Evolutionary conservation across 306 rosid species (phyloP).

Genomic region (Quercus robur): DNA sequence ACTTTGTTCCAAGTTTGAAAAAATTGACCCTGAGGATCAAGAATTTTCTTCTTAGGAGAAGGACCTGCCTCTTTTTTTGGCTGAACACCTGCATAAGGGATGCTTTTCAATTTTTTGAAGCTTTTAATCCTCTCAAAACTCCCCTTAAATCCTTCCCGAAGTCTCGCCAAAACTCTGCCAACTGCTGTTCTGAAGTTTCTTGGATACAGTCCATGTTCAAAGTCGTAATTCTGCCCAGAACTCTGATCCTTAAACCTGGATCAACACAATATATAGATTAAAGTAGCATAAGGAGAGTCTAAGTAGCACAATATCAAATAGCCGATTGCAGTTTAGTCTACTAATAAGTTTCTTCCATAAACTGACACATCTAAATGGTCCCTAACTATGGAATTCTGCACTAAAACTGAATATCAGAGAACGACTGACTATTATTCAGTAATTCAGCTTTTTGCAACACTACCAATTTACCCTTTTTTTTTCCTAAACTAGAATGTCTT

Average conservation of each 20-base stretch:
- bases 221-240: constrained; percentile 33
- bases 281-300: neutral
- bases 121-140: no score
- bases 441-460: neutral
- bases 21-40: constrained; percentile 72
- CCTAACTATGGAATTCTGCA: neutral
- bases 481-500: neutral
- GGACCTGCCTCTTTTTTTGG: constrained; percentile 19
- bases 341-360: neutral
- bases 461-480: neutral
- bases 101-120: neutral
- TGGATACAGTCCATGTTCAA: constrained; percentile 13
- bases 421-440: neutral
- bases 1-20: constrained; percentile 89
- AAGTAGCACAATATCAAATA: neutral
- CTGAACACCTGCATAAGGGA: constrained; percentile 21
- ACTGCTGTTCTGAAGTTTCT: constrained; percentile 34
- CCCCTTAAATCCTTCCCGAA: no score
- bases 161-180: constrained; percentile 10
- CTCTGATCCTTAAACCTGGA: constrained; percentile 60
- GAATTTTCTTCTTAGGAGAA: constrained; percentile 27
- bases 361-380: neutral
- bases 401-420: no score
- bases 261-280: neutral
- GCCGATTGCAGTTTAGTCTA: no score